Conservation (phyloP, 1,139 yeast genomes). For the Scheffersomyces segobiensis region DNA sequence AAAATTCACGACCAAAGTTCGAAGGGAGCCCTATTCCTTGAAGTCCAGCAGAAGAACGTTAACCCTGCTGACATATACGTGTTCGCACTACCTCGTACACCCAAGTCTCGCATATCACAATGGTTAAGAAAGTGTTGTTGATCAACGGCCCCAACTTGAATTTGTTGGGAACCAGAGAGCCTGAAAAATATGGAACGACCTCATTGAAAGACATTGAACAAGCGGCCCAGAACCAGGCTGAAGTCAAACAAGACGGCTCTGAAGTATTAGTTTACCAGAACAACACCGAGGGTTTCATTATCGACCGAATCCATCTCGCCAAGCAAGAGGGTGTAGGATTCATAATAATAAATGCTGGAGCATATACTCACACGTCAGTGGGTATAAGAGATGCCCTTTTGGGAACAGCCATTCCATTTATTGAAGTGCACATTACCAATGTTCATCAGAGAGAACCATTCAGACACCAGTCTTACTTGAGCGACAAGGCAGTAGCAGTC, state of each 20-base stretch:
- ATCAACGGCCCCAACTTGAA: constrained; percentile 52
- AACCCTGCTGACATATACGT: background rate
- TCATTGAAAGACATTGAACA: constrained; percentile 41
- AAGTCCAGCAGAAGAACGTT: background rate
- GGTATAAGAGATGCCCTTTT: constrained; percentile 51
- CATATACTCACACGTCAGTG: constrained; percentile 52
- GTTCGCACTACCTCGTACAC: constrained; percentile 25
- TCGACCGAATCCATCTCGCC: constrained; percentile 49
- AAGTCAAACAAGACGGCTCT: constrained; percentile 31
- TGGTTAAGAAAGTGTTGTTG: constrained; percentile 44
- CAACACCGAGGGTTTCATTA: constrained; percentile 49
- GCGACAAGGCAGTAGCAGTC: constrained; percentile 50
- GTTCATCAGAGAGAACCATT: constrained; percentile 52
- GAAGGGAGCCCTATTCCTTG: background rate
- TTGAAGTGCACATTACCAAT: constrained; percentile 51
- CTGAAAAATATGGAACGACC: constrained; percentile 50
- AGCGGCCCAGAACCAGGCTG: constrained; percentile 40
- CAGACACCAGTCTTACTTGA: constrained; percentile 49
- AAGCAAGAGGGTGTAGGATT: constrained; percentile 39
- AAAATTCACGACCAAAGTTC: background rate
- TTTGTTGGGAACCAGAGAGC: constrained; percentile 49
- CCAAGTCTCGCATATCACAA: constrained; percentile 67
- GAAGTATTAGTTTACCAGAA: constrained; percentile 36
- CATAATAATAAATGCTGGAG: constrained; percentile 51
- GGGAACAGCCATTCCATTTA: constrained; percentile 48